Base-by-base conservation (phyloP, 2,329 filamentous ascomycete species). In the Chalaropsis thielavioides region DNA sequence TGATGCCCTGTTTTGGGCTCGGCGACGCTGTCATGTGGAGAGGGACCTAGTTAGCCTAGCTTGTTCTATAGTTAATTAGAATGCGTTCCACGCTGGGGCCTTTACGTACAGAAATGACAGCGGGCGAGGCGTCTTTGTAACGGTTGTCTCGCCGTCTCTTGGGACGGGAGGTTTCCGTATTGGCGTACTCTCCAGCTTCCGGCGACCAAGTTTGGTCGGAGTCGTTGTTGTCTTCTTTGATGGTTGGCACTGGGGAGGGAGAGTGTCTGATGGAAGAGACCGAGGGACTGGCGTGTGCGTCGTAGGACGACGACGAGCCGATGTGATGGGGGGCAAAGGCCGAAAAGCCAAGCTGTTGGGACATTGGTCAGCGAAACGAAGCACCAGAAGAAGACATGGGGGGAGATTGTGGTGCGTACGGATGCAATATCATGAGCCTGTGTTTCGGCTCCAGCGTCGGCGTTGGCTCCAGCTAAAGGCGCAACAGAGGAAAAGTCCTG, bases 81-180 rank as follows among this genome's bases (percentile, higher is more conserved):
- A 43, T 11, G 38, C 27, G 41, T 4, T 46, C 11, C n/a, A 44
- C 7, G 13, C 19, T 40, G 38, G 38, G 38, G 59, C 19, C 19
- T 51, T 31, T 43, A 66, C 78, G 72, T 74, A 80, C 79, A 65
- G 75, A 78, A 64, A 80, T 72, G 13, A 80, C 79, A 4, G 77
- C 77, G 0, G 78, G 77, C 0, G 79, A 77, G 0, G 79, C 79
- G 64, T 81, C 80, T 70, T 80, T 80, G 69, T 81, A 81, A 61
- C 79, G 74, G 71, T 80, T 81, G 68, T 80, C 78, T 0, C 79
- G 75, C 70, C 79, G 80, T 64, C 78, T 74, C 71, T 80, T 80
- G 43, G 76, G 71, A 3, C 75, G 72, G 0, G 74, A 70, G 1
- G 44, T 17, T 27, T 54, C 31, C 1, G 15, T 63, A 19, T 54